A percentile compares a stretch with the other conserved stretches of the same genome.
phyloP scores from a whole-genome alignment of 345 rosid genomes.

The Nasturtium officinale region DNA sequence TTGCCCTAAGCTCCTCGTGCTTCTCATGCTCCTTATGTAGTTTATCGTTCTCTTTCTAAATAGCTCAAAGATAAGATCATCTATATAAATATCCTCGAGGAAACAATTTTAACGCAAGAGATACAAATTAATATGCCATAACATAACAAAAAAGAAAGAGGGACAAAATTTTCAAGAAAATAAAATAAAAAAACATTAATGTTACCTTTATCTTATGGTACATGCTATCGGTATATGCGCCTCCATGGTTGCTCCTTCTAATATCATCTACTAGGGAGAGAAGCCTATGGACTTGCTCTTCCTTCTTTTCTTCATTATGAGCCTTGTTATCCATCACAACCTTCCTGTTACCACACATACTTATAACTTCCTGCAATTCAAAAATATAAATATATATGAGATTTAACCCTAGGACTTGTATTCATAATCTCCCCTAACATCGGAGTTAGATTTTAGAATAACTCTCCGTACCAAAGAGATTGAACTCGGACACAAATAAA shows the following conservation, averaged over 20 bases:
- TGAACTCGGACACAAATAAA: no score
- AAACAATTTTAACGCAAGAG: neutral
- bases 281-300: conserved; percentile 57
- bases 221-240: conserved; percentile 48
- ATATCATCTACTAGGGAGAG: conserved; percentile 57
- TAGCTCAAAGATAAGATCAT: neutral
- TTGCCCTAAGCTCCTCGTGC: neutral
- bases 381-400: neutral
- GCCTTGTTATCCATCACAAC: conserved; percentile 77
- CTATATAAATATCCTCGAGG: neutral
- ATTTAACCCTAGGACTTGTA: no score
- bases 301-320: conserved; percentile 54
- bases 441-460: no score
- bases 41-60: neutral
- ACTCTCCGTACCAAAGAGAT: no score
- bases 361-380: conserved; percentile 54
- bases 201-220: neutral
- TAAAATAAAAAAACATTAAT: no score
- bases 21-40: neutral
- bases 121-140: neutral
- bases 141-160: no score
- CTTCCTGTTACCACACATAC: conserved; percentile 50
- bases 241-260: conserved; percentile 52
- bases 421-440: no score
- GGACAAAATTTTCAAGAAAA: no score